Conservation (phyloP, 352 stramenopile genomes). For the Thalassiosira hispida region DNA sequence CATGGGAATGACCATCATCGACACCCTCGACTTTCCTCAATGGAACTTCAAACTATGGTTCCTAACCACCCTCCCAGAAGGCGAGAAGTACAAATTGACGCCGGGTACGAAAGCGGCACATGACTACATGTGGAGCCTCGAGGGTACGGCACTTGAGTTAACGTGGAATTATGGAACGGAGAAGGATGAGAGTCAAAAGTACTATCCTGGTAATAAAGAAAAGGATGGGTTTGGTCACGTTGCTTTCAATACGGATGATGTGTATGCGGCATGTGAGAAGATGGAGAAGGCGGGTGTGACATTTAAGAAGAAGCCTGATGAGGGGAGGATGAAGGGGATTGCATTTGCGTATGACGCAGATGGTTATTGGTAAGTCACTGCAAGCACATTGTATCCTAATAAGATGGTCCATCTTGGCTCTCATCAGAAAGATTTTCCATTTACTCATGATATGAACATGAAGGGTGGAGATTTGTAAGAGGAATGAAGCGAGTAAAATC, state of each 20-base stretch:
- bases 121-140: constrained; percentile 86
- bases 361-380: constrained; percentile 84
- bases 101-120: constrained; percentile 83
- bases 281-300: constrained; percentile 84
- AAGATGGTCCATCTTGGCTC: constrained; percentile 17
- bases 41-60: constrained; percentile 86
- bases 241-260: constrained; percentile 87
- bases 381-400: not conserved
- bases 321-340: constrained; percentile 88
- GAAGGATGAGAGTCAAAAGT: constrained; percentile 67
- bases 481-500: constrained; percentile 59
- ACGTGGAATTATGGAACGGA: constrained; percentile 87
- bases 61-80: constrained; percentile 74
- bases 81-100: constrained; percentile 68
- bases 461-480: constrained; percentile 82
- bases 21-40: constrained; percentile 85
- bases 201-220: constrained; percentile 88
- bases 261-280: constrained; percentile 84
- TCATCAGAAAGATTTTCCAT: too few relatives aligned
- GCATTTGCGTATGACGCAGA: constrained; percentile 88
- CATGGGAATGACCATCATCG: constrained; percentile 84
- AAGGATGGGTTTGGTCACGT: constrained; percentile 91
- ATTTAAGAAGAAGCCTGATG: constrained; percentile 92
- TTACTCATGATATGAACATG: constrained; percentile 8
- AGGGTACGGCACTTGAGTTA: constrained; percentile 85